Conservation (phyloP, 495 filamentous ascomycete genomes). For the Pseudoneurospora amorphoporcata region DNA sequence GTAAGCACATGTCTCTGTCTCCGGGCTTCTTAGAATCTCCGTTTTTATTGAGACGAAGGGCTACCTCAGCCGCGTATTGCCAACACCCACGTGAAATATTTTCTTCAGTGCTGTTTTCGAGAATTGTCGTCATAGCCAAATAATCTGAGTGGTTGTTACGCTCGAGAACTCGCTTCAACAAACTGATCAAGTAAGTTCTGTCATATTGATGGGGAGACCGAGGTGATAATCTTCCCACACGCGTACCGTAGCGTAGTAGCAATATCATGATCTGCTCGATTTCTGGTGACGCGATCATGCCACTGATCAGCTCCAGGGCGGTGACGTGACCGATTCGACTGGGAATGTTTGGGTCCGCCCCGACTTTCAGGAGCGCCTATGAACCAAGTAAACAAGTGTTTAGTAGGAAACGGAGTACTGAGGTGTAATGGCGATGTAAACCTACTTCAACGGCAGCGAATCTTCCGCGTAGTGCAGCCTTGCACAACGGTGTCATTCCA, state of each 20-base stretch:
- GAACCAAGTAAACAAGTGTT: background rate
- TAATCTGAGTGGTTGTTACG: background rate
- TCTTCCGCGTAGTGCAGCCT: background rate
- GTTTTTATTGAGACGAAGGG: background rate
- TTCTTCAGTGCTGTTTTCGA: background rate
- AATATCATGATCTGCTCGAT: background rate
- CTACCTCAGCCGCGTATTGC: background rate
- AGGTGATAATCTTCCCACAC: background rate
- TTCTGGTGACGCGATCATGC: background rate
- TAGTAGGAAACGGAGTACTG: background rate
- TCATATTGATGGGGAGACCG: background rate
- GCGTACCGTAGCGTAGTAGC: background rate
- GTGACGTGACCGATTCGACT: background rate
- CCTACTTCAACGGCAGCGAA: background rate
- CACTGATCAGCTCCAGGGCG: background rate
- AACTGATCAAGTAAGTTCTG: background rate
- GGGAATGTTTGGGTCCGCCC: background rate
- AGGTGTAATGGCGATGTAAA: background rate
- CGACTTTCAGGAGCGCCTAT: background rate
- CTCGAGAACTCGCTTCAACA: background rate
- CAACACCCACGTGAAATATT: conserved; percentile 3
- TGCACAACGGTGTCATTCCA: background rate
- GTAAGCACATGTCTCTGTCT: background rate
- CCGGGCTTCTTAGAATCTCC: background rate
- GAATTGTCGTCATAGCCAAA: background rate